These are phyloP conservation scores for Neocatenulostroma microsporum DNA, from an alignment of 2,329 filamentous ascomycete genomes.

Conservation along the genomic window DNA sequence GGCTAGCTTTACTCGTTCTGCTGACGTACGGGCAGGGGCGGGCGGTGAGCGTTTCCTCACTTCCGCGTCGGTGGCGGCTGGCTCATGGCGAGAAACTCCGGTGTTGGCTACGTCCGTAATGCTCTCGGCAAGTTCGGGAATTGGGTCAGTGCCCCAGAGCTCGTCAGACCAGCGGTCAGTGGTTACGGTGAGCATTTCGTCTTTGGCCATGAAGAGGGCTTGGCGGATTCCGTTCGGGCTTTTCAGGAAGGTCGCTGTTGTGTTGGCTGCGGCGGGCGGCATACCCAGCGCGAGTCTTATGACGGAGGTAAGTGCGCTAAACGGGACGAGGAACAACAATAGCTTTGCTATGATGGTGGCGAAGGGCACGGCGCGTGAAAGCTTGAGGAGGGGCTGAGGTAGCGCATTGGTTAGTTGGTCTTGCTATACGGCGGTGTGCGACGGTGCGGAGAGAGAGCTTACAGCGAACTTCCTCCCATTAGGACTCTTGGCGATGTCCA, in stretches of 20 bases:
- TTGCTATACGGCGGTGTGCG: too few species aligned
- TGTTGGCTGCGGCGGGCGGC: conserved; percentile 35
- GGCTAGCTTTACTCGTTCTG: conserved; percentile 33
- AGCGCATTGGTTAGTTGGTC: conserved; percentile 7
- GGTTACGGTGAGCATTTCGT: conserved; percentile 50
- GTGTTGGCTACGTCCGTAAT: conserved; percentile 1
- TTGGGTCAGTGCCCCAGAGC: conserved; percentile 46
- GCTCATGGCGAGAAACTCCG: too few species aligned
- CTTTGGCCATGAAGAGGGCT: conserved; percentile 51
- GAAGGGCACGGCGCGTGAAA: conserved; percentile 33
- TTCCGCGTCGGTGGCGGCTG: neutral
- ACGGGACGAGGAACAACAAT: conserved; percentile 38
- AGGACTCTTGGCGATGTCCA: conserved; percentile 38
- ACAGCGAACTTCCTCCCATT: conserved; percentile 36
- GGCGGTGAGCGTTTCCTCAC: neutral
- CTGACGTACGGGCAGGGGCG: neutral
- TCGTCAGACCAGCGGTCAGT: conserved; percentile 53
- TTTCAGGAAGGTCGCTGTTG: conserved; percentile 45
- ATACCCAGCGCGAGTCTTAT: conserved; percentile 38
- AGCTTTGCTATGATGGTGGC: conserved; percentile 31
- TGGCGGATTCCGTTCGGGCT: conserved; percentile 45
- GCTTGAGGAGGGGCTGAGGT: conserved; percentile 10
- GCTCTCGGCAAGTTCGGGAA: neutral
- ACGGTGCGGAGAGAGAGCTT: too few species aligned
- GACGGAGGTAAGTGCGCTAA: too few species aligned